These are phyloP conservation scores for Diutina mesorugosa DNA, from an alignment of 1,139 yeast species.

Conservation along the genomic window DNA sequence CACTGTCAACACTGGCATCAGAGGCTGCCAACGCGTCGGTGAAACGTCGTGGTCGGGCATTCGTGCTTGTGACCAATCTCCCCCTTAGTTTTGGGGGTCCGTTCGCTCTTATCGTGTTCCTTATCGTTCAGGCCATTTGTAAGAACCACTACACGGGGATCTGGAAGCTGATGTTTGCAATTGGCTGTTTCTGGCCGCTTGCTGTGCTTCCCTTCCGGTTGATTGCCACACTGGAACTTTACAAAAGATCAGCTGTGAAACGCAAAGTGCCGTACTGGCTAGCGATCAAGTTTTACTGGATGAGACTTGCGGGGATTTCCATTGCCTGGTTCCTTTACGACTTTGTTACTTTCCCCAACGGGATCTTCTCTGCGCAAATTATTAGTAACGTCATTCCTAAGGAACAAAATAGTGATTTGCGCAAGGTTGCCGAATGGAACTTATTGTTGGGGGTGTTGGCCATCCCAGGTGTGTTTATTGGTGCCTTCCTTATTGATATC, in stretches of 20 bases:
- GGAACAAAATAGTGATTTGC: slow-evolving; percentile 19
- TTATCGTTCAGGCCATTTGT: slow-evolving; percentile 47
- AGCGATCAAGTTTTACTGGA: slow-evolving; percentile 43
- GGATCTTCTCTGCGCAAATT: slow-evolving; percentile 43
- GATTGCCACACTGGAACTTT: slow-evolving; percentile 56
- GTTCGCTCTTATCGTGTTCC: slow-evolving; percentile 52
- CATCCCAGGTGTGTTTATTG: slow-evolving; percentile 47
- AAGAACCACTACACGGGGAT: slow-evolving; percentile 26
- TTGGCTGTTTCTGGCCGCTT: slow-evolving; percentile 67
- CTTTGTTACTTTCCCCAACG: slow-evolving; percentile 54
- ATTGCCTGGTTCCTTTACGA: slow-evolving; percentile 55
- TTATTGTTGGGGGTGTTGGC: slow-evolving; percentile 38
- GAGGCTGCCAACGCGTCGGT: slow-evolving; percentile 61
- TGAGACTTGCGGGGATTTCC: slow-evolving; percentile 39
- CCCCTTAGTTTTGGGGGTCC: slow-evolving; percentile 72
- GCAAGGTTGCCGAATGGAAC: slow-evolving; percentile 44
- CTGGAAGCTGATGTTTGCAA: slow-evolving; percentile 68
- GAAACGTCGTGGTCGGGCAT: slow-evolving; percentile 50
- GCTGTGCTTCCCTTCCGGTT: slow-evolving; percentile 59
- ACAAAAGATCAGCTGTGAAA: slow-evolving; percentile 38
- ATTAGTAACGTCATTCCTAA: slow-evolving; percentile 29
- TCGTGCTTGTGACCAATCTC: slow-evolving; percentile 55
- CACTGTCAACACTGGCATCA: slow-evolving; percentile 54
- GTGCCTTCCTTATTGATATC: slow-evolving; percentile 39
- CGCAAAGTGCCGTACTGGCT: slow-evolving; percentile 39